Percentiles rank a stretch among this genome's conserved stretches.
Evolutionary conservation across 106 monocot genomes (phyloP).

Genomic region (Dioscorea zingiberensis): DNA sequence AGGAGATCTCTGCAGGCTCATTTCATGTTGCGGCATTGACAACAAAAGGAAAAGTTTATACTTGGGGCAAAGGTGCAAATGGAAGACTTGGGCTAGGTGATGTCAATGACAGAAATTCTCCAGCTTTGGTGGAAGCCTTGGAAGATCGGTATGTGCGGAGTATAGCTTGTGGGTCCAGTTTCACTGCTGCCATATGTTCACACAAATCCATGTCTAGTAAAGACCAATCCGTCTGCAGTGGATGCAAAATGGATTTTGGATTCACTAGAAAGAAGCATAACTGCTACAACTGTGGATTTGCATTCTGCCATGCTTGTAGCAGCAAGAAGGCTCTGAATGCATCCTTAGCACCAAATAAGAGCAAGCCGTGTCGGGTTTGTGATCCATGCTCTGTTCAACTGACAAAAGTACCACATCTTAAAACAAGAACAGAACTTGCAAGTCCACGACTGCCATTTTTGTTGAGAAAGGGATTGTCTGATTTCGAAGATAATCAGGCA

Average conservation of each 20-base stretch:
- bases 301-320: conserved; percentile 75
- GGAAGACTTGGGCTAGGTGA: conserved; percentile 73
- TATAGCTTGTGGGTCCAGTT: conserved; percentile 57
- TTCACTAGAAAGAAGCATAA: conserved; percentile 76
- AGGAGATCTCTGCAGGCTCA: conserved; percentile 56
- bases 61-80: conserved; percentile 69
- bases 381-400: conserved; percentile 53
- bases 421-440: conserved; percentile 3
- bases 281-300: conserved; percentile 71
- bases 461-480: conserved; percentile 19
- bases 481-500: conserved; percentile 20
- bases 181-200: conserved; percentile 56
- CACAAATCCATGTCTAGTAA: conserved; percentile 41
- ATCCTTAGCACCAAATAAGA: conserved; percentile 46
- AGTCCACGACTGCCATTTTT: conserved; percentile 23
- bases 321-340: conserved; percentile 51
- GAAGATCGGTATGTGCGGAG: conserved; percentile 43
- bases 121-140: conserved; percentile 52
- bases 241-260: conserved; percentile 59
- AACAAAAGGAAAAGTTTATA: conserved; percentile 48
- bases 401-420: conserved; percentile 7
- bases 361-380: conserved; percentile 59
- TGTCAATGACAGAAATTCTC: conserved; percentile 36
- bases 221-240: conserved; percentile 56
- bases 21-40: conserved; percentile 65